phyloP scores from a whole-genome alignment of 2,329 filamentous ascomycete species.

The Chaetomiaceae sp. region DNA sequence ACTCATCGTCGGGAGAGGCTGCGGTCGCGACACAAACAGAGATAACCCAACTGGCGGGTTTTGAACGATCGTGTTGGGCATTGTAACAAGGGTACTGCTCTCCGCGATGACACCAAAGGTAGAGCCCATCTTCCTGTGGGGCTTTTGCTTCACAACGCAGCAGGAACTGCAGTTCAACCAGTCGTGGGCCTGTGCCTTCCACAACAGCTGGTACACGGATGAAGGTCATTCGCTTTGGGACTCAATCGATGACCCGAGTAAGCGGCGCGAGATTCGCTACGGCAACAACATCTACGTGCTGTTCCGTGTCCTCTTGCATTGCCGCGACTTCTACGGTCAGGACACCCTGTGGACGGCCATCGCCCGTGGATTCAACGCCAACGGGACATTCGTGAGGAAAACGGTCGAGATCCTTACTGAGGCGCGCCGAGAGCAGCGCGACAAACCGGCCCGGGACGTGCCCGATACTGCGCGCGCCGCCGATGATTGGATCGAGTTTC shows the following conservation, averaged over 20 bases:
- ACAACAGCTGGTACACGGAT: conserved; percentile 18
- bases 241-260: conserved; percentile 6
- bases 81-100: no score
- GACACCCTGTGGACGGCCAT: conserved; percentile 18
- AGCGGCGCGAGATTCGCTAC: conserved; percentile 20
- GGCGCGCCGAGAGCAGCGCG: conserved; percentile 14
- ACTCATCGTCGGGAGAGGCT: no score
- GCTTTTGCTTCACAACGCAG: conserved; percentile 18
- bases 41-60: no score
- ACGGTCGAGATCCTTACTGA: conserved; percentile 16
- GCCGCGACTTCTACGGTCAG: conserved; percentile 8
- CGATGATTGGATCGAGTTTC: conserved; percentile 21
- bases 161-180: conserved; percentile 12
- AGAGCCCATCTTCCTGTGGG: conserved; percentile 17
- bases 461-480: conserved; percentile 19
- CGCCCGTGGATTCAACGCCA: conserved; percentile 15
- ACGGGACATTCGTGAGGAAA: conserved; percentile 1
- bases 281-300: conserved; percentile 23
- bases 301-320: conserved; percentile 16
- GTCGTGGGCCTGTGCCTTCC: conserved; percentile 17
- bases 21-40: no score
- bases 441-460: conserved; percentile 3
- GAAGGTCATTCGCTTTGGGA: conserved; percentile 10
- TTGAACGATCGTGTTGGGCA: no score
- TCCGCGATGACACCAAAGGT: conserved; percentile 6